phyloP scores from a whole-genome alignment of 179 eudicot genomes.

The Silene coronaria region DNA sequence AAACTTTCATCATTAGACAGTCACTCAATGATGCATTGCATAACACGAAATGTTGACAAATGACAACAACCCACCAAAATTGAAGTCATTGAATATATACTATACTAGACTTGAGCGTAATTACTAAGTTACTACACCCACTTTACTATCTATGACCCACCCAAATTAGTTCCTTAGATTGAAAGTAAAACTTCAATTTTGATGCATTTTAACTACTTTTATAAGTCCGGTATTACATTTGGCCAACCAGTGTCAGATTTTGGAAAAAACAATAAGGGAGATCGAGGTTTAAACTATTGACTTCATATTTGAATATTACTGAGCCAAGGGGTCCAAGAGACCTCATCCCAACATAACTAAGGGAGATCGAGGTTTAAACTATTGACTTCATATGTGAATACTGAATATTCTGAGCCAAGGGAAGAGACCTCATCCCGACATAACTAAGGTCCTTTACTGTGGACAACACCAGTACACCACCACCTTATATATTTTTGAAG shows the following conservation, averaged over 20 bases:
- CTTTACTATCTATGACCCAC: conserved; percentile 3
- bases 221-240: no score
- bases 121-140: conserved; percentile 18
- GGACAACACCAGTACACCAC: neutral
- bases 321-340: no score
- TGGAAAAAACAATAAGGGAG: no score
- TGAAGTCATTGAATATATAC: conserved; percentile 19
- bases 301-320: no score
- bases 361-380: no score
- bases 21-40: conserved; percentile 8
- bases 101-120: conserved; percentile 2
- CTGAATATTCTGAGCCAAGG: no score
- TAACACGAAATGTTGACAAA: conserved; percentile 9
- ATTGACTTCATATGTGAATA: no score
- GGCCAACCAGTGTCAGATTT: no score
- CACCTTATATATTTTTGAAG: neutral
- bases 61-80: conserved; percentile 29
- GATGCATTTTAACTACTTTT: neutral
- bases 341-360: no score
- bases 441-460: neutral
- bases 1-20: conserved; percentile 13
- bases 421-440: neutral
- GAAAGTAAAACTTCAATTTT: neutral
- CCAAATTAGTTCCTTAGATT: neutral
- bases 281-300: no score